These are phyloP conservation scores for Viola pubescens DNA, from an alignment of 441 rosid genomes.

Conservation along the genomic window DNA sequence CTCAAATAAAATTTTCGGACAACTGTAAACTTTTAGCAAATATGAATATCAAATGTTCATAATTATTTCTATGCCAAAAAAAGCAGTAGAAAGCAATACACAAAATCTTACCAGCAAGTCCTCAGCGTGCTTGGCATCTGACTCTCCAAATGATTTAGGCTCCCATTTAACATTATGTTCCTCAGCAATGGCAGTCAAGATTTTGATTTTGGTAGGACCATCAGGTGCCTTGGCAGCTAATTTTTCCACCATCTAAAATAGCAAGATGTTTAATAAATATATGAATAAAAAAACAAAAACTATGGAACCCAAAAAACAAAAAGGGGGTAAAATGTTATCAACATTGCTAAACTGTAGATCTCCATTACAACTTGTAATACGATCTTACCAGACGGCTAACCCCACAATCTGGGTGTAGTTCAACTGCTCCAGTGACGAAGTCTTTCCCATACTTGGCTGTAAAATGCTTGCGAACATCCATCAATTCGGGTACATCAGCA, in stretches of 20 bases:
- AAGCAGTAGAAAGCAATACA: background rate
- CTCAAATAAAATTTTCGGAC: constrained; percentile 15
- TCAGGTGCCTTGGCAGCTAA: constrained; percentile 77
- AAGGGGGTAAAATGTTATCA: background rate
- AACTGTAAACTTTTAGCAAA: background rate
- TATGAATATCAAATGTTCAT: constrained; percentile 1
- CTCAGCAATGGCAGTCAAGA: constrained; percentile 63
- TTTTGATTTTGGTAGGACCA: constrained; percentile 72
- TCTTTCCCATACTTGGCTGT: constrained; percentile 77
- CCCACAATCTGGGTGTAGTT: constrained; percentile 84
- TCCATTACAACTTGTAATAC: constrained; percentile 3
- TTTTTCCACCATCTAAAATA: constrained; percentile 68
- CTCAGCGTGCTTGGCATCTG: constrained; percentile 40
- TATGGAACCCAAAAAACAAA: background rate
- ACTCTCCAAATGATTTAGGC: constrained; percentile 52
- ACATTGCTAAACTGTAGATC: constrained; percentile 5
- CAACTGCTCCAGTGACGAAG: constrained; percentile 56
- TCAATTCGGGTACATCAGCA: constrained; percentile 73
- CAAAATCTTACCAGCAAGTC: constrained; percentile 47
- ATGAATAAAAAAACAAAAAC: background rate
- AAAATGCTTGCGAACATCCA: constrained; percentile 55
- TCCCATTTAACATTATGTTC: constrained; percentile 80
- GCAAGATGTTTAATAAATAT: background rate
- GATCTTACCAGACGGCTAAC: constrained; percentile 75
- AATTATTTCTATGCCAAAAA: background rate